phyloP scores from a whole-genome alignment of 495 filamentous ascomycete genomes.

The Hypoxylon lenormandii region DNA sequence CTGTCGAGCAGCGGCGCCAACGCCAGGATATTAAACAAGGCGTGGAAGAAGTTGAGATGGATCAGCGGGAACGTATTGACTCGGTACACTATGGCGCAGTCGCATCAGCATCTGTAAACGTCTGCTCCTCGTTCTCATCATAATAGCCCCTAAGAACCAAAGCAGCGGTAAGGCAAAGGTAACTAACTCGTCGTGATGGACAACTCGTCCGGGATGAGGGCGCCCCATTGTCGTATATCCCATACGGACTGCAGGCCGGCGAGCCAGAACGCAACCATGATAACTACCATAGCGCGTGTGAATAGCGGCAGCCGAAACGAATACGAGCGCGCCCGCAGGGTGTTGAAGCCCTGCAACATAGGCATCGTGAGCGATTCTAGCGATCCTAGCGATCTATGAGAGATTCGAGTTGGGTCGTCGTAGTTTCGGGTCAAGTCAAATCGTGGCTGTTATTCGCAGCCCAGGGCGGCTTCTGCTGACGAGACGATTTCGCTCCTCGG shows the following conservation, averaged over 20 bases:
- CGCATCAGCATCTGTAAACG: slow-evolving; percentile 26
- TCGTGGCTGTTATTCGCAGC: neutral
- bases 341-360: slow-evolving; percentile 58
- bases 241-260: slow-evolving; percentile 73
- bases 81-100: slow-evolving; percentile 77
- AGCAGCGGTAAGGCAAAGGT: slow-evolving; percentile 4
- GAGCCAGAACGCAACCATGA: slow-evolving; percentile 76
- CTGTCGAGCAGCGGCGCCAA: slow-evolving; percentile 86
- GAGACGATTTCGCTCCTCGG: neutral
- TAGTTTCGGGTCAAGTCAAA: neutral
- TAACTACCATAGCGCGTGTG: slow-evolving; percentile 78
- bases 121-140: neutral
- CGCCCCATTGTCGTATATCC: slow-evolving; percentile 78
- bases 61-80: slow-evolving; percentile 93
- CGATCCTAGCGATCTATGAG: too few species aligned
- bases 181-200: slow-evolving; percentile 78
- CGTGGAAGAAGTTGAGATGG: slow-evolving; percentile 82
- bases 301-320: slow-evolving; percentile 86
- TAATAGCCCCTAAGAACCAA: neutral
- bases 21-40: slow-evolving; percentile 80
- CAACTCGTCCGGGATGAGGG: slow-evolving; percentile 80
- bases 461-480: too few species aligned
- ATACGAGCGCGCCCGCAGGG: slow-evolving; percentile 69
- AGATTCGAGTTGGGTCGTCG: too few species aligned
- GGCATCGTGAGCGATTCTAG: slow-evolving; percentile 46